Conservation (phyloP, 495 filamentous ascomycete genomes). For the Acidiella bohemica region DNA sequence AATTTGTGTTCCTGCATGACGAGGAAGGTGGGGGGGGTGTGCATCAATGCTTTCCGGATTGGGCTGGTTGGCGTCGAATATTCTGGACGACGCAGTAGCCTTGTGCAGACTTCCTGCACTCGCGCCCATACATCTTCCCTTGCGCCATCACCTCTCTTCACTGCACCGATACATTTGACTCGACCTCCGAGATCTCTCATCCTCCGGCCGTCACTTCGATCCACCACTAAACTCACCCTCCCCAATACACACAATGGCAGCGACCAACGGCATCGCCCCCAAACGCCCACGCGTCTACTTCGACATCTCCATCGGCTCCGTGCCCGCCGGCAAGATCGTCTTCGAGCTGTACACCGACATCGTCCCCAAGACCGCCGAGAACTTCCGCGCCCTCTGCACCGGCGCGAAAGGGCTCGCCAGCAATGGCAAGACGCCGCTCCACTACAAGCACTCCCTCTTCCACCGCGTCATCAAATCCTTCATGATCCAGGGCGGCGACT, state of each 20-base stretch:
- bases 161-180: too few relatives aligned
- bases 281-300: constrained; percentile 20
- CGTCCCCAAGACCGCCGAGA: constrained; percentile 86
- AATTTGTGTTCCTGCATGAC: too few relatives aligned
- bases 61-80: too few relatives aligned
- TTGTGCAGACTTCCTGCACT: too few relatives aligned
- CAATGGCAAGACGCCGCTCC: constrained; percentile 70
- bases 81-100: too few relatives aligned
- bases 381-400: constrained; percentile 96
- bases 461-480: constrained; percentile 96
- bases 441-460: constrained; percentile 83
- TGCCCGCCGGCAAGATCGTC: constrained; percentile 11
- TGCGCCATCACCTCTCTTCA: too few relatives aligned
- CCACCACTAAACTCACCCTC: too few relatives aligned
- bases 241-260: constrained; percentile 4
- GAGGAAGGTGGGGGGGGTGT: too few relatives aligned
- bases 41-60: too few relatives aligned
- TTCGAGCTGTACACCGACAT: constrained; percentile 33
- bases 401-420: constrained; percentile 73
- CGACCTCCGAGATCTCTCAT: too few relatives aligned
- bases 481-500: constrained; percentile 99
- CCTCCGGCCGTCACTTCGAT: too few relatives aligned
- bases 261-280: constrained; percentile 10
- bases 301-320: constrained; percentile 19
- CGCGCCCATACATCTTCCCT: too few relatives aligned